Conservation (phyloP, 257 asterid species). For the Jaltomata sinuosa region DNA sequence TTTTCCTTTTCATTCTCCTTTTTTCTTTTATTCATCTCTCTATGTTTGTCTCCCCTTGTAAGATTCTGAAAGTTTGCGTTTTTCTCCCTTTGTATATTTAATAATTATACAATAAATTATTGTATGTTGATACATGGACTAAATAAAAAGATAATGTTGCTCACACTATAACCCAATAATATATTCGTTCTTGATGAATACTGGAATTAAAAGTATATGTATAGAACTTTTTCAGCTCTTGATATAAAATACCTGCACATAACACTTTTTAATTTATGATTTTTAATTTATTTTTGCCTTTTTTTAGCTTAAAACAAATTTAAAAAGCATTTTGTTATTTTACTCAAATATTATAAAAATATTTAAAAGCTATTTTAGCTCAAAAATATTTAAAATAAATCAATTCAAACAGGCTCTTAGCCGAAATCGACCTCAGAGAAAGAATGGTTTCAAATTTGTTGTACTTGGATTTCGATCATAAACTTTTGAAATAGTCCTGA, state of each 20-base stretch:
- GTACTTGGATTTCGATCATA: background rate
- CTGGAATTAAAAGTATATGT: background rate
- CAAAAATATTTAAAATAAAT: too few species aligned
- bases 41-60: background rate
- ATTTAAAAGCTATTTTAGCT: too few species aligned
- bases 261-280: too few species aligned
- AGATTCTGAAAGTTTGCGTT: background rate
- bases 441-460: background rate
- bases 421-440: background rate
- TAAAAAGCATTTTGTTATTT: too few species aligned
- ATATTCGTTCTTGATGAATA: background rate
- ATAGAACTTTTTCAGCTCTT: background rate
- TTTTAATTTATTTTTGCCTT: too few species aligned
- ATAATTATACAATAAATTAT: too few species aligned
- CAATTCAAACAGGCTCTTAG: too few species aligned
- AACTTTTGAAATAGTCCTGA: background rate
- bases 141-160: background rate
- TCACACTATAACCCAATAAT: background rate
- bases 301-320: too few species aligned
- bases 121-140: too few species aligned
- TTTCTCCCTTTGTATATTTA: background rate
- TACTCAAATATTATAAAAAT: too few species aligned
- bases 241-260: background rate
- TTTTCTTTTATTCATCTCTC: background rate
- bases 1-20: conserved; percentile 20